Base-by-base conservation (phyloP, 768 basidiomycete genomes). In the Punctularia strigosozonata region DNA sequence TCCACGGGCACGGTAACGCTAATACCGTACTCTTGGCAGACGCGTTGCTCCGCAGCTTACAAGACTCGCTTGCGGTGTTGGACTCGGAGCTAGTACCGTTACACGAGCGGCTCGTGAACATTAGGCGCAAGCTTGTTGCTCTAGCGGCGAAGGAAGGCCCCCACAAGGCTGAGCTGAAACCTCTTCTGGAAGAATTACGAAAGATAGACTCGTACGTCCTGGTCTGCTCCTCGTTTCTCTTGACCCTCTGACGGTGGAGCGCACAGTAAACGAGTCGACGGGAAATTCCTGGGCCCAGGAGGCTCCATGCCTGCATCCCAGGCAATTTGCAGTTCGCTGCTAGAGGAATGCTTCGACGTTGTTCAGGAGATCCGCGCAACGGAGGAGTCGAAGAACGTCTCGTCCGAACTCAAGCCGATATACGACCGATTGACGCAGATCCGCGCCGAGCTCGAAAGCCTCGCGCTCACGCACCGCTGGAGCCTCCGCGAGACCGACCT, bases 171-270 rank as follows among this genome's bases (percentile, higher is more conserved):
- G 92, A 95, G 57, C 71, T 94, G 42, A 91, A 92, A 61, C 80
- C 86, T 31, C 61, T 97, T 33, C 73, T 85, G 41, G 90, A 95
- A 56, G 95, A 98, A 52, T 69, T 99, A 39, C 74, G 94, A 41
- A 87, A 83, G 62, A 94, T 99, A 48, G 95, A 99, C 66, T 81
- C 84, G 82, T 88, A n/a, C n/a, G n/a, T n/a, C n/a, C n/a, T n/a
- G n/a, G n/a, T n/a, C n/a, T n/a, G n/a, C n/a, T n/a, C n/a, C n/a
- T n/a, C n/a, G n/a, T n/a, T 38, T 40, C 6, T 23, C 23, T 35
- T 25, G 18, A 21, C n/a, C 37, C 28, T 35, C 33, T 46, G 36
- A 42, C 41, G 46, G 17, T 22, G 33, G 30, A 35, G 40, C 25
- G 6, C 36, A 39, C 54, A 88, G 87, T 33, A 82, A 88, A 60